Evolutionary conservation across 1,139 yeast species (phyloP).

Genomic region (Suhomyces ambrosiae): DNA sequence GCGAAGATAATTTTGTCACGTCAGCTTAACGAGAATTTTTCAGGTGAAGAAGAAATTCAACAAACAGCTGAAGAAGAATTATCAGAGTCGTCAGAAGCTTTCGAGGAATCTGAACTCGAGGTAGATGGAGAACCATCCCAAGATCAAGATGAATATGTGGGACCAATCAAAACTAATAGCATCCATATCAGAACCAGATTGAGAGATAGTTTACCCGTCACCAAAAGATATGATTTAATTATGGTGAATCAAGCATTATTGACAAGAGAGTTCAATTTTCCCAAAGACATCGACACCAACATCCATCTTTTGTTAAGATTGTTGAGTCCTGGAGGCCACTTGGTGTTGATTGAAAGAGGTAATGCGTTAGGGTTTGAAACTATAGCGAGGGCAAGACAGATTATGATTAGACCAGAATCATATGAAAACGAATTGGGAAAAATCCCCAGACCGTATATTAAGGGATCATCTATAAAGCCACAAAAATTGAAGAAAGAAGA

Average conservation of each 20-base stretch:
- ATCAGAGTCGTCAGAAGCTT: no score
- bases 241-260: slow-evolving; percentile 81
- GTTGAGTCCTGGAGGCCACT: slow-evolving; percentile 74
- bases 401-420: slow-evolving; percentile 82
- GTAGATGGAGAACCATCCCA: slow-evolving; percentile 4
- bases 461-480: slow-evolving; percentile 50
- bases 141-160: slow-evolving; percentile 37
- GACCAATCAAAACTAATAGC: slow-evolving; percentile 60
- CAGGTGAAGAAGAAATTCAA: slow-evolving; percentile 19
- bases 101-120: slow-evolving; percentile 1
- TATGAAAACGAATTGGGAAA: slow-evolving; percentile 57
- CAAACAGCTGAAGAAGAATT: slow-evolving; percentile 18
- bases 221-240: slow-evolving; percentile 72
- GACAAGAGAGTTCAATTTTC: slow-evolving; percentile 60
- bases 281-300: slow-evolving; percentile 71
- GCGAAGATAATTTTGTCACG: slow-evolving; percentile 77
- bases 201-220: slow-evolving; percentile 50
- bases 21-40: slow-evolving; percentile 56
- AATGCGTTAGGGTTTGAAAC: slow-evolving; percentile 87
- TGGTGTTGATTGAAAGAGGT: slow-evolving; percentile 84
- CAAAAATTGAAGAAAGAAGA: slow-evolving; percentile 41
- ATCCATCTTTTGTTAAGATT: slow-evolving; percentile 61
- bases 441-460: slow-evolving; percentile 70
- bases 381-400: slow-evolving; percentile 86
- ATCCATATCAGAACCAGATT: slow-evolving; percentile 57